Conservation (phyloP, 2,329 filamentous ascomycete genomes). For the Purpureocillium lavendulum region DNA sequence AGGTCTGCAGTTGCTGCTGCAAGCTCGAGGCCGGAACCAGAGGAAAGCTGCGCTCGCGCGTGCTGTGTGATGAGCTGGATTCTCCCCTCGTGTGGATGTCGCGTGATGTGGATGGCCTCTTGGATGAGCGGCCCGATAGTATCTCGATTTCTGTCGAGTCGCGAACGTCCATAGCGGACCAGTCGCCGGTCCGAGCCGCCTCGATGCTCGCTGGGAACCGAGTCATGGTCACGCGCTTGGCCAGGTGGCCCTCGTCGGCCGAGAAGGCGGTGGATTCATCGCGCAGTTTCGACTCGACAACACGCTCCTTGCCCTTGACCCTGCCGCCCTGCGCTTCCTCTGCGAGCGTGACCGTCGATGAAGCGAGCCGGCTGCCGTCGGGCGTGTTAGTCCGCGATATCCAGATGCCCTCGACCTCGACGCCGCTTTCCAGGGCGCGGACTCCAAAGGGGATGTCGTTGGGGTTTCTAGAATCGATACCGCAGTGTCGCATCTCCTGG, state of each 20-base stretch:
- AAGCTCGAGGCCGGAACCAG: background rate
- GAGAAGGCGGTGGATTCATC: background rate
- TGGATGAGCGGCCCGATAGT: background rate
- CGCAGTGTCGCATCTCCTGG: conserved; percentile 46
- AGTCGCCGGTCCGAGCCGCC: background rate
- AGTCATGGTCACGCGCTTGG: too few relatives aligned
- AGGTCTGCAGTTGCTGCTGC: background rate
- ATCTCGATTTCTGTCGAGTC: background rate
- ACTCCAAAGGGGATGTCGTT: conserved; percentile 78
- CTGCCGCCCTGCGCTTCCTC: conserved; percentile 3
- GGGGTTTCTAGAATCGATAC: conserved; percentile 27
- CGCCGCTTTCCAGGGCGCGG: conserved; percentile 72
- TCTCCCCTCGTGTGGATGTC: background rate
- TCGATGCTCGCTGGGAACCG: too few relatives aligned
- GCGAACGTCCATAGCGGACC: background rate
- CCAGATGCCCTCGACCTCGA: conserved; percentile 82
- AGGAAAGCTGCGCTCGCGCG: background rate
- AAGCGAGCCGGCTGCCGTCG: conserved; percentile 12
- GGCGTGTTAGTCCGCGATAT: conserved; percentile 47
- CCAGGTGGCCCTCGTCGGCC: background rate
- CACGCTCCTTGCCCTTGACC: conserved; percentile 13
- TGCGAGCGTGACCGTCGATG: conserved; percentile 15
- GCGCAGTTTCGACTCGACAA: conserved; percentile 3
- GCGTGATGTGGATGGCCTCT: background rate
- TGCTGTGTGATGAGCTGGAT: background rate